These are phyloP conservation scores for Coprinellus micaceus DNA, from an alignment of 768 basidiomycete genomes.

Conservation along the genomic window DNA sequence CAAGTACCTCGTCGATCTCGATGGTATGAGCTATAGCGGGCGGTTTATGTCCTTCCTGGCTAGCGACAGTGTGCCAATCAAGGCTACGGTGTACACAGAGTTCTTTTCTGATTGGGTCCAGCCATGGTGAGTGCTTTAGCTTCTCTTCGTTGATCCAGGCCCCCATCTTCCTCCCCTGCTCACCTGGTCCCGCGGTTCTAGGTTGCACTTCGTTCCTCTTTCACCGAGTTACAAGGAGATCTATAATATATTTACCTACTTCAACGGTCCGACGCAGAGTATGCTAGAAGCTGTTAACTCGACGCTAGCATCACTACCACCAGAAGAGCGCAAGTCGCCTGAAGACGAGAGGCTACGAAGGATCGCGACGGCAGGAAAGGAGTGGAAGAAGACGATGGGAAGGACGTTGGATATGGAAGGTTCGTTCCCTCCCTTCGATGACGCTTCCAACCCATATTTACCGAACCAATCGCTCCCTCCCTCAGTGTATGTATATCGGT, in stretches of 20 bases:
- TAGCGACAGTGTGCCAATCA: slow-evolving; percentile 86
- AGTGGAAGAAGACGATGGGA: slow-evolving; percentile 82
- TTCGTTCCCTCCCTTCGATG: slow-evolving; percentile 30
- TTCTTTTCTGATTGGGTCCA: slow-evolving; percentile 67
- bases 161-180: not conserved
- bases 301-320: slow-evolving; percentile 27
- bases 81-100: slow-evolving; percentile 88
- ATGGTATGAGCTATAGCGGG: slow-evolving; percentile 94
- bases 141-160: not conserved
- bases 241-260: slow-evolving; percentile 87
- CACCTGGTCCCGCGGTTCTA: slow-evolving; percentile 21
- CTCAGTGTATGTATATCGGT: slow-evolving; percentile 75
- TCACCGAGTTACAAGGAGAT: slow-evolving; percentile 82
- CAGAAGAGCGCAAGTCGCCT: slow-evolving; percentile 36
- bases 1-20: slow-evolving; percentile 89
- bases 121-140: slow-evolving; percentile 7
- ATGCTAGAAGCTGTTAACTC: slow-evolving; percentile 52
- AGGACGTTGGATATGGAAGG: slow-evolving; percentile 88
- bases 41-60: slow-evolving; percentile 82
- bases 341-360: slow-evolving; percentile 66
- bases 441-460: not conserved
- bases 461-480: not conserved
- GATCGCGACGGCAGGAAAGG: slow-evolving; percentile 85
- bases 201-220: slow-evolving; percentile 91
- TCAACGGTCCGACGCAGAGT: slow-evolving; percentile 72